Evolutionary conservation across 1,284 basidiomycete species (phyloP).

Genomic region (Ustilago curta): DNA sequence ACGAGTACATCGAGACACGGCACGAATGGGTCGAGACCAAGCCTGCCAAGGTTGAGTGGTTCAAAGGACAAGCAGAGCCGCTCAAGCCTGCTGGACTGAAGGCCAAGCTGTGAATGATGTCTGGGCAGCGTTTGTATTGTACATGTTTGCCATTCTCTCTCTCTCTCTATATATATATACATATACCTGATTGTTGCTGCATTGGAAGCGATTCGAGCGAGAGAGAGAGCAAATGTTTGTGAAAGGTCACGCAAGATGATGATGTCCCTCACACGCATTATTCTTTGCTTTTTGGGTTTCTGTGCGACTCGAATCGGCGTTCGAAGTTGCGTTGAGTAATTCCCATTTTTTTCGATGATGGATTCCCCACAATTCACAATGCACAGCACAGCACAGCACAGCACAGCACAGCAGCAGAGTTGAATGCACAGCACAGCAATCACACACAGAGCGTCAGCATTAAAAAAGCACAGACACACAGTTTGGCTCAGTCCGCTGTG

Average conservation of each 20-base stretch:
- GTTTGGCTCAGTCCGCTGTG: too few relatives aligned
- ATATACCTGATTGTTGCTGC: background rate
- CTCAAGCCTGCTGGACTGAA: conserved; percentile 27
- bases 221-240: background rate
- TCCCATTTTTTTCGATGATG: too few relatives aligned
- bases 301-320: too few relatives aligned
- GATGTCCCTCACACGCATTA: background rate
- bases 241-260: background rate
- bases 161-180: too few relatives aligned
- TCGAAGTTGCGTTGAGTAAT: too few relatives aligned
- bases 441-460: background rate
- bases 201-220: background rate
- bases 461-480: background rate
- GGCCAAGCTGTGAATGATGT: conserved; percentile 24
- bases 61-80: conserved; percentile 52
- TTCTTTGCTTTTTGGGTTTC: too few relatives aligned
- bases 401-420: conserved; percentile 10
- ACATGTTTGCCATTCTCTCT: conserved; percentile 1
- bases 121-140: background rate
- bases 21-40: conserved; percentile 65
- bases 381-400: conserved; percentile 11
- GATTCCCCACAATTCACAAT: conserved; percentile 6
- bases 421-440: conserved; percentile 2
- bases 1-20: conserved; percentile 67
- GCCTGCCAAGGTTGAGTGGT: conserved; percentile 62